phyloP scores from a whole-genome alignment of 1,284 basidiomycete species.

The Marasmius fiardii region DNA sequence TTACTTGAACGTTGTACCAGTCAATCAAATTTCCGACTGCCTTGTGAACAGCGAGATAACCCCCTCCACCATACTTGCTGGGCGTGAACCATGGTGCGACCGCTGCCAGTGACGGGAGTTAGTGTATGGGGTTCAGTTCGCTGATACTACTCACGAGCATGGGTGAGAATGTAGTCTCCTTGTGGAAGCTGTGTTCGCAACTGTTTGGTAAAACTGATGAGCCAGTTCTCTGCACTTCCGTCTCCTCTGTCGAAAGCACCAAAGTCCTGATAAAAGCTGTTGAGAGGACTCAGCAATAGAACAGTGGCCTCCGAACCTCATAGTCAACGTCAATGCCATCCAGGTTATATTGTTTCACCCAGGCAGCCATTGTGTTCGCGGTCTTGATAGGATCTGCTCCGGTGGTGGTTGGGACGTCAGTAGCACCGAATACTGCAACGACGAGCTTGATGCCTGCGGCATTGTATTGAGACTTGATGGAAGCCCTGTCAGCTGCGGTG shows the following conservation, averaged over 20 bases:
- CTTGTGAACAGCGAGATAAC: slow-evolving; percentile 54
- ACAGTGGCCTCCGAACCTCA: slow-evolving; percentile 30
- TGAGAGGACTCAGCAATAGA: neutral
- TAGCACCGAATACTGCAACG: slow-evolving; percentile 48
- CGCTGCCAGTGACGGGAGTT: neutral
- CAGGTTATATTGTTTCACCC: slow-evolving; percentile 45
- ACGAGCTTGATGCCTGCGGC: slow-evolving; percentile 45
- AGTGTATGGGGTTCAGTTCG: neutral
- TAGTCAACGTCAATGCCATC: slow-evolving; percentile 60
- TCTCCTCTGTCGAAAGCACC: slow-evolving; percentile 38
- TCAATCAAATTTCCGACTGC: slow-evolving; percentile 56
- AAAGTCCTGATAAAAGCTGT: slow-evolving; percentile 35
- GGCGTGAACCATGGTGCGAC: slow-evolving; percentile 43
- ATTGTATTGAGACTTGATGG: slow-evolving; percentile 38
- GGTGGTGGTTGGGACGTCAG: slow-evolving; percentile 45
- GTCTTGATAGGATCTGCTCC: slow-evolving; percentile 34
- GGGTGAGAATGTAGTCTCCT: slow-evolving; percentile 32
- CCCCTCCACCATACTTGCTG: slow-evolving; percentile 48
- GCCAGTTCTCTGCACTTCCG: slow-evolving; percentile 37
- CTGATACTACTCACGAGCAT: slow-evolving; percentile 30
- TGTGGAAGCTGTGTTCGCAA: slow-evolving; percentile 31
- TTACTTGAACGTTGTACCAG: slow-evolving; percentile 33
- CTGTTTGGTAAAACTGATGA: slow-evolving; percentile 39
- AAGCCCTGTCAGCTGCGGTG: slow-evolving; percentile 12
- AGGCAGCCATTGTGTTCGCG: slow-evolving; percentile 46